Evolutionary conservation across 2,329 filamentous ascomycete genomes (phyloP).

Genomic region (Ciborinia camelliae): DNA sequence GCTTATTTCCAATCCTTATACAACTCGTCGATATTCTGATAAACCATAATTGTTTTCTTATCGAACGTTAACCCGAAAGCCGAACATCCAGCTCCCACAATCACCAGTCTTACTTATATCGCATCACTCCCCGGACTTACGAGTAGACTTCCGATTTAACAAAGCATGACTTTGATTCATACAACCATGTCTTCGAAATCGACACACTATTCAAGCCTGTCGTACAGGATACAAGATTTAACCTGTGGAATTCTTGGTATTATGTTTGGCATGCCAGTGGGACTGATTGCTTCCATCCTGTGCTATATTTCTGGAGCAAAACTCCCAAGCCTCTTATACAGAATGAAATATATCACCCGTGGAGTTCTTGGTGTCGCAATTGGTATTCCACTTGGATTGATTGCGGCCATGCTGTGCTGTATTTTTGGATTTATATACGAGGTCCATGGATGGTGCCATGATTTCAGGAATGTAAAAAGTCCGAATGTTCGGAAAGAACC

Average conservation of each 20-base stretch:
- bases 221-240: too few species aligned
- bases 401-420: neutral
- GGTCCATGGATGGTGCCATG: neutral
- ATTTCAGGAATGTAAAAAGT: neutral
- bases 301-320: too few species aligned
- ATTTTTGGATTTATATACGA: neutral
- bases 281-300: too few species aligned
- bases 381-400: neutral
- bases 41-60: neutral
- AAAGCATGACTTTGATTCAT: neutral
- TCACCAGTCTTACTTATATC: neutral
- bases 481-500: neutral
- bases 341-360: neutral
- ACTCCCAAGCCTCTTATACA: neutral
- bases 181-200: neutral
- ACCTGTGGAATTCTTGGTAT: too few species aligned
- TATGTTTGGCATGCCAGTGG: too few species aligned
- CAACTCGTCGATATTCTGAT: neutral
- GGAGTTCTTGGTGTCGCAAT: neutral
- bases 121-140: neutral
- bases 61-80: neutral
- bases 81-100: neutral
- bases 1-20: neutral
- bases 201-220: too few species aligned
- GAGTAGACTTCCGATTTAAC: neutral